phyloP scores from a whole-genome alignment of 31 red algal species.

The Odonthalia washingtoniensis region DNA sequence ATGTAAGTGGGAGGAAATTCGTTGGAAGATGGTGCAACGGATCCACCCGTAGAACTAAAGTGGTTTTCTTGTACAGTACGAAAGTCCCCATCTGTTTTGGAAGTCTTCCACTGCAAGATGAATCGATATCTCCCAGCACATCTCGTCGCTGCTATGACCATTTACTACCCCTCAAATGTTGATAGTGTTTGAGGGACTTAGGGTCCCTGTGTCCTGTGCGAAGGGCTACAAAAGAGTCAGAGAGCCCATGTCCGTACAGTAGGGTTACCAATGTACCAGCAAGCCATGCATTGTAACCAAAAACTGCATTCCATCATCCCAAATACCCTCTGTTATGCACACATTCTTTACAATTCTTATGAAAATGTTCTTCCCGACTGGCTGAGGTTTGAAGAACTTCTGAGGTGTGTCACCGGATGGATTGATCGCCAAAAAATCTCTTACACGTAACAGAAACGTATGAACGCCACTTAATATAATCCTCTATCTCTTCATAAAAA shows the following conservation, averaged over 20 bases:
- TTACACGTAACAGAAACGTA: neutral
- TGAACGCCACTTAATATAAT: neutral
- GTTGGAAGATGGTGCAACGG: no score
- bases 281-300: constrained; percentile 29
- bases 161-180: constrained; percentile 10
- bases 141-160: neutral
- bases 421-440: neutral
- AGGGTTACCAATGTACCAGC: neutral
- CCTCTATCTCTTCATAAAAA: neutral
- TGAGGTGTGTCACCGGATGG: neutral
- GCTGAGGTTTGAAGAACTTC: neutral
- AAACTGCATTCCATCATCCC: neutral
- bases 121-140: no score
- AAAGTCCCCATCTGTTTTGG: no score
- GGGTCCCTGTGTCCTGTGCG: constrained; percentile 40
- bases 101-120: no score
- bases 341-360: constrained; percentile 30
- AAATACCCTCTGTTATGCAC: neutral
- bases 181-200: constrained; percentile 26
- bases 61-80: no score
- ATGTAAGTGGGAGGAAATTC: no score
- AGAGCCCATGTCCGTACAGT: neutral
- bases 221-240: constrained; percentile 23
- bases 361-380: constrained; percentile 5
- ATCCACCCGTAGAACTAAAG: no score